Evolutionary conservation across 208 protist genomes (phyloP), one percentile per base, ranked within the genome.

Genomic region (Leptomonas pyrrhocoris): DNA sequence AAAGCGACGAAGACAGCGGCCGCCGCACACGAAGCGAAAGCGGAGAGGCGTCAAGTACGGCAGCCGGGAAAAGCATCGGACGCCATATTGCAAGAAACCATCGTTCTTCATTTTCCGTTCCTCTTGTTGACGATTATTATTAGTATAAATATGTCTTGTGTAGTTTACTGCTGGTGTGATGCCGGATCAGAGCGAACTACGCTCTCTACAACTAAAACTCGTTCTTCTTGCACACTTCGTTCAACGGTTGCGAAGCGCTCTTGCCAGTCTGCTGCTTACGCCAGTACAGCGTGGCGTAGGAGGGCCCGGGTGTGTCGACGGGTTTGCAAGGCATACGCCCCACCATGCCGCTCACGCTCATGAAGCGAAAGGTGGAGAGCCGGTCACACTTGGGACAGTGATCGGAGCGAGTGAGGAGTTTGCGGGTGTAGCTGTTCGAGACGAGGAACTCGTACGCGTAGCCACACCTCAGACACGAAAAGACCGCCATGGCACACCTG

Each of bases 381-480:
- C 77, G 69, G 43, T 93, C 84, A 25, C 88, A 93, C 40, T 81
- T 83, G 30, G 88, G 84, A 49, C 88, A 93, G 71, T 90, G 83
- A 57, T 93, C 88, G 30, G 76, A 76, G 30, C 88, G 75, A 4
- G 74, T 73, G 4, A 80, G 56, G 9, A 93, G 73, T 53, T 68
- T 84, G 15, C 84, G 61, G 19, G 40, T 60, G 67, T 84, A 93
- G 51, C 65, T 85, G 63, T 87, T 90, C 3, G 88, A 90, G n/a
- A 93, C 80, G 53, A 89, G 73, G 61, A 90, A 90, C 62, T 93
- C 84, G 56, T 90, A 90, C 73, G 89, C 89, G 71, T 88, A 93
- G 46, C 84, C 88, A 58, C 88, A 93, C 19, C 77, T 71, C 19
- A 90, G 21, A 38, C 88, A 93, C 3, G 88, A 93, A 76, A 93